Percentiles rank a stretch among this genome's conserved stretches.
These are phyloP conservation scores for Leccinum disarticulatum DNA, from an alignment of 768 basidiomycete genomes.

Conservation along the genomic window DNA sequence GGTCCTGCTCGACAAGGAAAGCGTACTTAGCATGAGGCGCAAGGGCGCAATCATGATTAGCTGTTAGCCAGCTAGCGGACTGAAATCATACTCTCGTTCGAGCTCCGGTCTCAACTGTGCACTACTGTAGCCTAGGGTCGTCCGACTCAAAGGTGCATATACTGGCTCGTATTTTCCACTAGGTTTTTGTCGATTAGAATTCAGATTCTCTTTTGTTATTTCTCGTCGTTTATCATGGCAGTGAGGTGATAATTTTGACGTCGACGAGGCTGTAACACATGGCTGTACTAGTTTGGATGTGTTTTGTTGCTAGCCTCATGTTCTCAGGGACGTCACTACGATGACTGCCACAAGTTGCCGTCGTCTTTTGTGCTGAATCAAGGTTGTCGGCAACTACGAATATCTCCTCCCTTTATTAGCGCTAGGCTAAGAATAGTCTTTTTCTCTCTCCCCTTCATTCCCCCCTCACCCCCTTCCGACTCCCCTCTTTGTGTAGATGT, in stretches of 20 bases:
- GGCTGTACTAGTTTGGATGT: background rate
- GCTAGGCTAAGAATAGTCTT: background rate
- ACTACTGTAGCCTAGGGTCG: too few relatives aligned
- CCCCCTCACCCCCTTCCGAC: background rate
- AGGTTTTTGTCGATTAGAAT: too few relatives aligned
- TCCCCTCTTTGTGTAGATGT: conserved; percentile 17
- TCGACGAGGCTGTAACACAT: background rate
- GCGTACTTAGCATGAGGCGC: too few relatives aligned
- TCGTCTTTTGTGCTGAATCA: background rate
- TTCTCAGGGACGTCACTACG: conserved; percentile 2
- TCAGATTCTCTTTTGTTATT: too few relatives aligned
- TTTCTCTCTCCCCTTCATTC: background rate
- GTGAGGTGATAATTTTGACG: too few relatives aligned
- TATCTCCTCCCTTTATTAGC: background rate
- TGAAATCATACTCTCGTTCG: too few relatives aligned
- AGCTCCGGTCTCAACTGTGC: too few relatives aligned
- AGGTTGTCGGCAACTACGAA: background rate
- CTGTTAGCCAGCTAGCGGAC: too few relatives aligned
- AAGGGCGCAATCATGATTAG: too few relatives aligned
- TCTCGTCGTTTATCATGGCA: too few relatives aligned
- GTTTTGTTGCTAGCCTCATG: background rate
- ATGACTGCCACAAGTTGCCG: background rate
- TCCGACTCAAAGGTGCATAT: too few relatives aligned
- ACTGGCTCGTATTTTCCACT: too few relatives aligned
- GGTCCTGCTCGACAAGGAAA: background rate